Conservation (phyloP, 2,329 filamentous ascomycete genomes). For the Bipolaris oryzae region DNA sequence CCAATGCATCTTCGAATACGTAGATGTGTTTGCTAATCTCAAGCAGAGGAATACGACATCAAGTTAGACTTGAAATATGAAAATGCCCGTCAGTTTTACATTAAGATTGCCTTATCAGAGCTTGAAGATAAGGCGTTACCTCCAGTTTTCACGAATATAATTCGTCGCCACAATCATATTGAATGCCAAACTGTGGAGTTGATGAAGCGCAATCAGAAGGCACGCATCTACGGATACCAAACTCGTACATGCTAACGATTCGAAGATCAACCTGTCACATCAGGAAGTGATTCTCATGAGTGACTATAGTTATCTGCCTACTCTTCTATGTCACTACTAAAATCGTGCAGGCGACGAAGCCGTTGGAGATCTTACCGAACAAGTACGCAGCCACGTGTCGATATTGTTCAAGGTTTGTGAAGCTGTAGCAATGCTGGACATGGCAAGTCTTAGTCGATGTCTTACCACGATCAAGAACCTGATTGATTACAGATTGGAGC, state of each 20-base stretch:
- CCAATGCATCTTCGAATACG: not conserved
- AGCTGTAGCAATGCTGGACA: conserved; percentile 83
- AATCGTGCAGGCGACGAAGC: conserved; percentile 63
- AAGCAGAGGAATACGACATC: conserved; percentile 59
- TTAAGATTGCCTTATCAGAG: conserved; percentile 68
- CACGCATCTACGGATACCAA: conserved; percentile 1
- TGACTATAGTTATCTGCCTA: conserved; percentile 7
- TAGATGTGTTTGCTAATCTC: conserved; percentile 9
- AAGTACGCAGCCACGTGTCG: conserved; percentile 74
- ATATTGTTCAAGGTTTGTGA: conserved; percentile 84
- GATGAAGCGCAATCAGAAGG: conserved; percentile 72
- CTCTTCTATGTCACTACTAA: conserved; percentile 4
- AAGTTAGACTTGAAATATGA: conserved; percentile 76
- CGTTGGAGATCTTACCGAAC: conserved; percentile 71
- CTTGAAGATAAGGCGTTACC: conserved; percentile 67
- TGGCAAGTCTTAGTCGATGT: conserved; percentile 58
- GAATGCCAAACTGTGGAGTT: conserved; percentile 89
- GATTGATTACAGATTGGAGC: conserved; percentile 31
- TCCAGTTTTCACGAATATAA: conserved; percentile 76
- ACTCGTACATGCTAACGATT: conserved; percentile 3
- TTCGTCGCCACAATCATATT: conserved; percentile 72
- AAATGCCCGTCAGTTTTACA: conserved; percentile 76
- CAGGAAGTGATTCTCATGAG: conserved; percentile 84
- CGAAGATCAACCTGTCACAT: conserved; percentile 76
- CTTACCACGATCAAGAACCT: conserved; percentile 6